Percentiles rank a stretch among this genome's conserved stretches.
These are phyloP conservation scores for Malassezia globosa DNA, from an alignment of 1,284 basidiomycete species.

Conservation along the genomic window DNA sequence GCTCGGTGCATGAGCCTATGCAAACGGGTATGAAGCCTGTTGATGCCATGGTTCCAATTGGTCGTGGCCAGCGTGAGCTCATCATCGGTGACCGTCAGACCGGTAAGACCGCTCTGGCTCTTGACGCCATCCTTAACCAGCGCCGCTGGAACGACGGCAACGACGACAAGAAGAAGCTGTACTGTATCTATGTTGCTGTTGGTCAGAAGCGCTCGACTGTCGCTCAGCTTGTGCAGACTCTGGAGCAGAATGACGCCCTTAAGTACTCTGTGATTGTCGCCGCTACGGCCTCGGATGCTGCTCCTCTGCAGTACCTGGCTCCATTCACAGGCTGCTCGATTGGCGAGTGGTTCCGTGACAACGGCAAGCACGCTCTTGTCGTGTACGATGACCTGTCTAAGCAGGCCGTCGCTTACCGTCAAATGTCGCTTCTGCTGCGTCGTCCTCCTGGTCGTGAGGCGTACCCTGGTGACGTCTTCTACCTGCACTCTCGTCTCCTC, in stretches of 20 bases:
- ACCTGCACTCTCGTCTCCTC: slow-evolving; percentile 98
- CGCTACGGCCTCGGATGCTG: slow-evolving; percentile 96
- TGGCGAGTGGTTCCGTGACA: slow-evolving; percentile 99
- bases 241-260: slow-evolving; percentile 99
- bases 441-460: slow-evolving; percentile 99
- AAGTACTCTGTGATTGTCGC: slow-evolving; percentile 99
- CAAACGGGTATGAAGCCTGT: slow-evolving; percentile 99
- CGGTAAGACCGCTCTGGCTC: slow-evolving; percentile 95
- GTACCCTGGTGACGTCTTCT: slow-evolving; percentile 99
- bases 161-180: slow-evolving; percentile 93
- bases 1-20: slow-evolving; percentile 99
- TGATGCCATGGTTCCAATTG: slow-evolving; percentile 99
- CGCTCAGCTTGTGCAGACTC: slow-evolving; percentile 95
- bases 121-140: slow-evolving; percentile 99
- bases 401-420: slow-evolving; percentile 99
- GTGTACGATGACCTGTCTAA: slow-evolving; percentile 99
- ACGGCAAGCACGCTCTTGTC: slow-evolving; percentile 89
- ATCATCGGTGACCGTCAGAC: slow-evolving; percentile 99
- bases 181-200: slow-evolving; percentile 98
- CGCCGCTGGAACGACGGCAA: slow-evolving; percentile 97
- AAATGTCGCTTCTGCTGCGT: slow-evolving; percentile 98
- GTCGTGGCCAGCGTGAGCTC: slow-evolving; percentile 99
- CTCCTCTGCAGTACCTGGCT: slow-evolving; percentile 95
- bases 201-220: slow-evolving; percentile 99
- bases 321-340: slow-evolving; percentile 99